Conservation (phyloP, 768 basidiomycete genomes). For the Coprinellus aureogranulatus region DNA sequence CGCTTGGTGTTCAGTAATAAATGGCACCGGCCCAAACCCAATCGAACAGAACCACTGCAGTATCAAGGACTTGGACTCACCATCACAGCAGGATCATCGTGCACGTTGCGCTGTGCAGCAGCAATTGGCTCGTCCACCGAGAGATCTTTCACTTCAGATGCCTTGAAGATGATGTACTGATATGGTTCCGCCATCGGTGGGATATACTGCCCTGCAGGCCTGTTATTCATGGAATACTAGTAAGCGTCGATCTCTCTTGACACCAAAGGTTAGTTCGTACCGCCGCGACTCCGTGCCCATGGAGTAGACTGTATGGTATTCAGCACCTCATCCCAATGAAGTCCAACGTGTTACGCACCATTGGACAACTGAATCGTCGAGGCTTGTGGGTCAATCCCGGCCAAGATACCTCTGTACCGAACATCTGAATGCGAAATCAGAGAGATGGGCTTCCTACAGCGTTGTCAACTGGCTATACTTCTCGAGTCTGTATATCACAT, state of each 20-base stretch:
- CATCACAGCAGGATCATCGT: constrained; percentile 82
- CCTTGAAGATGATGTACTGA: constrained; percentile 88
- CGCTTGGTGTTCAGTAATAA: no score
- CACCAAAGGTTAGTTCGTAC: constrained; percentile 39
- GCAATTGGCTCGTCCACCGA: constrained; percentile 71
- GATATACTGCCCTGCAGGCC: constrained; percentile 74
- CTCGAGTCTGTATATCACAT: constrained; percentile 13
- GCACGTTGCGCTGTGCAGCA: constrained; percentile 54
- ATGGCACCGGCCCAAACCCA: no score
- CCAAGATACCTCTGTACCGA: constrained; percentile 83
- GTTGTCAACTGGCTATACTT: neutral
- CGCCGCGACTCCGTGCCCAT: constrained; percentile 87
- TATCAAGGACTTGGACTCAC: no score
- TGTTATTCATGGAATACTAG: constrained; percentile 21
- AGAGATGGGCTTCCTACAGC: constrained; percentile 76
- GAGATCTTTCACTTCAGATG: constrained; percentile 87
- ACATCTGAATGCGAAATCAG: constrained; percentile 90
- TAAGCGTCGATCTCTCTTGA: neutral
- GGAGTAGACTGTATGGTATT: constrained; percentile 57
- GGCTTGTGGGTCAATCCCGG: constrained; percentile 80
- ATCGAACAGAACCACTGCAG: no score
- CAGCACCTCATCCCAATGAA: neutral
- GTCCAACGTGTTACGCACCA: constrained; percentile 44
- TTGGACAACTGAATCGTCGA: constrained; percentile 88
- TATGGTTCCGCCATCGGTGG: constrained; percentile 83